These are phyloP conservation scores for Aphanocladium album DNA, from an alignment of 2,329 filamentous ascomycete species.

Conservation along the genomic window DNA sequence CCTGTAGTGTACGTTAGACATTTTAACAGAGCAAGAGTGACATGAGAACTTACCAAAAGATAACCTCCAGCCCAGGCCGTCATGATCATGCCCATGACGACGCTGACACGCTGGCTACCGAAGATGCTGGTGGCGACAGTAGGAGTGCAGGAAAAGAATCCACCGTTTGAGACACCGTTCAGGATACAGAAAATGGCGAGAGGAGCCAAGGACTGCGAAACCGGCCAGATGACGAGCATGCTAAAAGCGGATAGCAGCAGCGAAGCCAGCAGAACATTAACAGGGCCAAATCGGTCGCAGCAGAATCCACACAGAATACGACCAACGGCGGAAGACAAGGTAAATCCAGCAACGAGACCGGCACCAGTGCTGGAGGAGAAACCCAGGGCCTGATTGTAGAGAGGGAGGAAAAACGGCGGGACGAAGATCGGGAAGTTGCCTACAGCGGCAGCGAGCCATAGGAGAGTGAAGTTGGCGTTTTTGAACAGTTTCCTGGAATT, in stretches of 20 bases:
- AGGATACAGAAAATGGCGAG: slow-evolving; percentile 54
- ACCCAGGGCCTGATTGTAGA: slow-evolving; percentile 50
- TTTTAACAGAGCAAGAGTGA: background rate
- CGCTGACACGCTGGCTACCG: slow-evolving; percentile 47
- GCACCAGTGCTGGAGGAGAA: slow-evolving; percentile 49
- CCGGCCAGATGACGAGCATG: slow-evolving; percentile 58
- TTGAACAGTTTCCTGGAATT: slow-evolving; percentile 49
- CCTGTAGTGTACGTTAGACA: slow-evolving; percentile 25
- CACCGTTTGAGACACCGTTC: slow-evolving; percentile 57
- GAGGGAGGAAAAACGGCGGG: slow-evolving; percentile 56
- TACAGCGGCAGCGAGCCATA: slow-evolving; percentile 51
- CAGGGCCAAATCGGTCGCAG: slow-evolving; percentile 48
- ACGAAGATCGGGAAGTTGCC: slow-evolving; percentile 57
- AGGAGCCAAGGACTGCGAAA: slow-evolving; percentile 48
- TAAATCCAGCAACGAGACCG: slow-evolving; percentile 56
- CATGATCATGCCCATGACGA: slow-evolving; percentile 58
- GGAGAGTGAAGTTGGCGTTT: slow-evolving; percentile 42
- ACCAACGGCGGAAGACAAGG: slow-evolving; percentile 54
- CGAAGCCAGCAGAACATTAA: slow-evolving; percentile 51
- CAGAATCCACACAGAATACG: slow-evolving; percentile 49
- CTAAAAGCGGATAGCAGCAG: slow-evolving; percentile 50
- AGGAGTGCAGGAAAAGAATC: slow-evolving; percentile 59
- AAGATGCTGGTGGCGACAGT: slow-evolving; percentile 57
- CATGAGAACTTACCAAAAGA: slow-evolving; percentile 42
- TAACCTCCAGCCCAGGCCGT: slow-evolving; percentile 59